These are phyloP conservation scores for Wilcoxina mikolae DNA, from an alignment of 495 filamentous ascomycete genomes.

Conservation along the genomic window DNA sequence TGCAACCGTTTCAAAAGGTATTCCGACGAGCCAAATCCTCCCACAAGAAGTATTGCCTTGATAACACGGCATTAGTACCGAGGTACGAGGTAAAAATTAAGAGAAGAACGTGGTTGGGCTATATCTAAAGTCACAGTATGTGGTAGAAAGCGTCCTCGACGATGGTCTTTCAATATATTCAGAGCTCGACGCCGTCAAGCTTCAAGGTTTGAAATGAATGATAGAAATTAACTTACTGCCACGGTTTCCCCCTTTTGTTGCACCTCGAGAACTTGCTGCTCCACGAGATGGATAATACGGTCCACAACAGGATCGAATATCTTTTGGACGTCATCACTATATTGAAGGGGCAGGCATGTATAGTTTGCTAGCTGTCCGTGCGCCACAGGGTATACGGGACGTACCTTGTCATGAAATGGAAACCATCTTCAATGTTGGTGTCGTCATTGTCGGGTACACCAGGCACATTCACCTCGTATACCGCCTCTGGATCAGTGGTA, in stretches of 20 bases:
- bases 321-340: conserved; percentile 27
- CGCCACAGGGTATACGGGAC: background rate
- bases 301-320: conserved; percentile 45
- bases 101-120: too few species aligned
- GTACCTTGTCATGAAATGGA: conserved; percentile 43
- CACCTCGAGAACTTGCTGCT: conserved; percentile 38
- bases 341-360: too few species aligned
- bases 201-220: conserved; percentile 6
- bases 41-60: conserved; percentile 50
- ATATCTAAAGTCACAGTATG: too few species aligned
- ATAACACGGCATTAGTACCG: too few species aligned
- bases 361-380: background rate
- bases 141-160: too few species aligned
- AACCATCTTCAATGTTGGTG: conserved; percentile 47
- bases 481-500: conserved; percentile 27
- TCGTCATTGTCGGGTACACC: conserved; percentile 56
- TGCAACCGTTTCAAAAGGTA: conserved; percentile 48
- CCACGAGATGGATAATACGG: conserved; percentile 46
- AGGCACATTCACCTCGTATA: conserved; percentile 38
- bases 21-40: conserved; percentile 52
- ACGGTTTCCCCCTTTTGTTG: conserved; percentile 21
- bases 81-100: too few species aligned
- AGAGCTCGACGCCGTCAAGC: conserved; percentile 6
- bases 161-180: too few species aligned
- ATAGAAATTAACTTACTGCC: conserved; percentile 2